Evolutionary conservation across 495 filamentous ascomycete species (phyloP), one percentile per base, ranked within the genome.

Genomic region (Talaromyces proteolyticus): DNA sequence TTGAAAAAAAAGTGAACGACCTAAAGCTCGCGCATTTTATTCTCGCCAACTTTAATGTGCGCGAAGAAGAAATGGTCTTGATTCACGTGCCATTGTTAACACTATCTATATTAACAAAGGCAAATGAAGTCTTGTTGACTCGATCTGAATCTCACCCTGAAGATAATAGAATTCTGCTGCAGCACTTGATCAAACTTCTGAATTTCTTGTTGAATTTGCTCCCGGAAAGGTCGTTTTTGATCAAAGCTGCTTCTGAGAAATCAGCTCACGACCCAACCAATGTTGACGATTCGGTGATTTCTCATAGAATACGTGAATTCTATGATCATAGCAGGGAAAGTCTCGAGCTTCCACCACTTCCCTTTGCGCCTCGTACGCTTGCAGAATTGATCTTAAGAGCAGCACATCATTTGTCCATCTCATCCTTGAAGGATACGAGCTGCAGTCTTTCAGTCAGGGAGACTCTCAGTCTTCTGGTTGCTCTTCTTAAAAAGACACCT

Each of bases 1-100:
- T 67, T 37, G 75, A 79, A 14, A 83, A 79, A 44, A 55, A 64
- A 34, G 48, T 65, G 51, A 57, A 45, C 47, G 56, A 67, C 48
- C 71, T 98, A 46, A 76, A 80, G 18, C 74, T 95, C 22, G 84
- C 90, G 44, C 78, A 77, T 38, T 99, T 97, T 61, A 83, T 95
- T 37, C 69, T 96, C 51, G 70, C 78, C 3, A 82, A 89, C 51
- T 99, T 97, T 76, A 97, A 96, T 67, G 78, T 97, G 26, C 81
- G 84, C 44, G 93, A 97, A 64, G 92, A 97, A 62, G 93, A 99
- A 60, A 97, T 99, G 93, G 63, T 95, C 26, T 72, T 86, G 23
- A 67, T 86, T 3, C 93, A 99, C 67, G 84, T 89, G 25, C 93
- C 93, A 42, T 64, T 93, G 16, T 70, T 87, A 47, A 78, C 79